These are phyloP conservation scores for Rhododendron kiyosumense DNA, from an alignment of 148 eudicot genomes.

Conservation along the genomic window DNA sequence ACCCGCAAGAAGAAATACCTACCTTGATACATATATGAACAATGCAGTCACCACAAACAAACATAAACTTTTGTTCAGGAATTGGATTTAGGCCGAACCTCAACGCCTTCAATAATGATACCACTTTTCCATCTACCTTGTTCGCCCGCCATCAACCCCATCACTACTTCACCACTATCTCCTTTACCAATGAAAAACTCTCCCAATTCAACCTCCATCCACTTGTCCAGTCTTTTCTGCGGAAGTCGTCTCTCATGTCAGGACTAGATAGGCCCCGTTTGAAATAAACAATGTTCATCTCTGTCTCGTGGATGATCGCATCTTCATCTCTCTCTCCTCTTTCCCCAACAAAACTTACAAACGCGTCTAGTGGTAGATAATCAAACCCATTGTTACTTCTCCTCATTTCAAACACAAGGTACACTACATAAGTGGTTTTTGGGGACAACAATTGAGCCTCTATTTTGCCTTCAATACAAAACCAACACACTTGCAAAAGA, in stretches of 20 bases:
- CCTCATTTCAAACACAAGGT: not conserved
- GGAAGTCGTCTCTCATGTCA: constrained; percentile 13
- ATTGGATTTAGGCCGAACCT: constrained; percentile 41
- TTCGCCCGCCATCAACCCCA: constrained; percentile 37
- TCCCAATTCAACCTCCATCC: constrained; percentile 62
- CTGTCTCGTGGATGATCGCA: not conserved
- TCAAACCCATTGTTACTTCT: not conserved
- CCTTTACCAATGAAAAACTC: constrained; percentile 25
- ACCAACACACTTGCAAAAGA: constrained; percentile 9
- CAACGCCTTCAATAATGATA: constrained; percentile 56
- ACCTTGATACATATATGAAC: not conserved
- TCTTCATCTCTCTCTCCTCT: constrained; percentile 14
- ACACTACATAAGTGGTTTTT: not conserved
- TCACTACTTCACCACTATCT: constrained; percentile 28
- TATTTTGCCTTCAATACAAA: constrained; percentile 8
- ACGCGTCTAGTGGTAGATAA: not conserved
- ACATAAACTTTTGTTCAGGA: not conserved
- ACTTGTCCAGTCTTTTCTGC: constrained; percentile 39
- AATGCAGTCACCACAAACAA: not conserved
- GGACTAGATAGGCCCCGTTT: not conserved
- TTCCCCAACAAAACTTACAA: constrained; percentile 14
- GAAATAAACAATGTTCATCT: constrained; percentile 4
- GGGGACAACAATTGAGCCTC: constrained; percentile 6
- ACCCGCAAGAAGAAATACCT: not conserved
- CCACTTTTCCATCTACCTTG: constrained; percentile 43